Evolutionary conservation across 2,329 filamentous ascomycete species (phyloP).

Genomic region (Alternaria atra): DNA sequence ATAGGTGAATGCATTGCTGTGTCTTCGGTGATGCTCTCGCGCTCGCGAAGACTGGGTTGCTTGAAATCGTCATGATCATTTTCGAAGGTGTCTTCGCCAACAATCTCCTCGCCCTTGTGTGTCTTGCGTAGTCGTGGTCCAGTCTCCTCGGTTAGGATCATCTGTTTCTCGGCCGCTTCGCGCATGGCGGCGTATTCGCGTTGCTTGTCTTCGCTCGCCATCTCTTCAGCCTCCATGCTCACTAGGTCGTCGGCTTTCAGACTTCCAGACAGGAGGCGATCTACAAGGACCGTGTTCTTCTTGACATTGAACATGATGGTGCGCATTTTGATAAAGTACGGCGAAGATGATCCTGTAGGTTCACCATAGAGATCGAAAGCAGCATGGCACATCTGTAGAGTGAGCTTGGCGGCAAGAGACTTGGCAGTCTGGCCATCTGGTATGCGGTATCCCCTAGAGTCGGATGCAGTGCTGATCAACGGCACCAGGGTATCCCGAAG

Average conservation of each 20-base stretch:
- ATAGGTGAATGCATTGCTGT: constrained; percentile 26
- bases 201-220: constrained; percentile 91
- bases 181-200: constrained; percentile 78
- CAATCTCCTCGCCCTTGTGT: constrained; percentile 92
- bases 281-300: constrained; percentile 80
- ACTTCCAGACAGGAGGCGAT: constrained; percentile 75
- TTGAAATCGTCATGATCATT: constrained; percentile 37
- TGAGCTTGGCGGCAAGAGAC: constrained; percentile 72
- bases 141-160: constrained; percentile 76
- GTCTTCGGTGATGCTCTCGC: constrained; percentile 38
- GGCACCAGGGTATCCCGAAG: constrained; percentile 74
- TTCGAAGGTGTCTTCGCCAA: constrained; percentile 72
- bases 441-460: constrained; percentile 69
- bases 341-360: constrained; percentile 52
- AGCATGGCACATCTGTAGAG: constrained; percentile 80
- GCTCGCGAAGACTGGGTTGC: constrained; percentile 36
- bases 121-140: constrained; percentile 85
- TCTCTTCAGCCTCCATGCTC: constrained; percentile 88
- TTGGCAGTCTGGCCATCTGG: constrained; percentile 71
- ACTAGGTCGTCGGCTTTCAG: constrained; percentile 80
- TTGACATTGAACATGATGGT: constrained; percentile 87
- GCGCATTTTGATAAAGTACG: constrained; percentile 73
- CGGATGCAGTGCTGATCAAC: constrained; percentile 72
- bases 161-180: constrained; percentile 80
- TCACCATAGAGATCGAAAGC: constrained; percentile 66